phyloP scores from a whole-genome alignment of 306 rosid genomes.

The Hylodesmum podocarpum region DNA sequence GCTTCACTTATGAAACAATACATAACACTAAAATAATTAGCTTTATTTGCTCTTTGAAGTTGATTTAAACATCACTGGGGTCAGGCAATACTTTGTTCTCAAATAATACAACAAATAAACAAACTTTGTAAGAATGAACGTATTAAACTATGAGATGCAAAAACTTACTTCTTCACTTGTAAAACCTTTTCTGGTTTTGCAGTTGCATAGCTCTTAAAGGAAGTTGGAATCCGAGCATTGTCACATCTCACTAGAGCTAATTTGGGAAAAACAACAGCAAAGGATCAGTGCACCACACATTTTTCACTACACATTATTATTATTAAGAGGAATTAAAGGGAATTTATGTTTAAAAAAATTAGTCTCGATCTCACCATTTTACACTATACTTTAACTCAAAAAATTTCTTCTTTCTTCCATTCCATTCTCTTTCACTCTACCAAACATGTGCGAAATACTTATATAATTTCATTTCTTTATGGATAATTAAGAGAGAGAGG shows the following conservation, averaged over 20 bases:
- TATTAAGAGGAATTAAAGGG: background rate
- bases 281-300: background rate
- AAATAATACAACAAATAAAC: background rate
- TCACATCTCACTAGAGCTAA: slow-evolving; percentile 44
- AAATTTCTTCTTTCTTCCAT: too few species aligned
- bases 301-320: background rate
- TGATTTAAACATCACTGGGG: background rate
- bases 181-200: slow-evolving; percentile 52
- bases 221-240: slow-evolving; percentile 36
- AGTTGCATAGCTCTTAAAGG: slow-evolving; percentile 51
- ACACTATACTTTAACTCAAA: too few species aligned
- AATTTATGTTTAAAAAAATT: too few species aligned
- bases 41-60: background rate
- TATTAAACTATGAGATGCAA: background rate
- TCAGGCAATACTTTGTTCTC: background rate
- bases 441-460: too few species aligned
- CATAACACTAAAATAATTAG: background rate
- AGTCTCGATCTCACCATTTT: too few species aligned
- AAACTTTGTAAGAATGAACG: background rate
- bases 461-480: too few species aligned
- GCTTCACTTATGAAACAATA: background rate
- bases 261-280: slow-evolving; percentile 14
- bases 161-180: slow-evolving; percentile 59
- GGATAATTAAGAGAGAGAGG: too few species aligned
- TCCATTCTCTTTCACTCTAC: too few species aligned